Conservation (phyloP, 164 flowering plant genomes). For the Paratinospora sagittata region DNA sequence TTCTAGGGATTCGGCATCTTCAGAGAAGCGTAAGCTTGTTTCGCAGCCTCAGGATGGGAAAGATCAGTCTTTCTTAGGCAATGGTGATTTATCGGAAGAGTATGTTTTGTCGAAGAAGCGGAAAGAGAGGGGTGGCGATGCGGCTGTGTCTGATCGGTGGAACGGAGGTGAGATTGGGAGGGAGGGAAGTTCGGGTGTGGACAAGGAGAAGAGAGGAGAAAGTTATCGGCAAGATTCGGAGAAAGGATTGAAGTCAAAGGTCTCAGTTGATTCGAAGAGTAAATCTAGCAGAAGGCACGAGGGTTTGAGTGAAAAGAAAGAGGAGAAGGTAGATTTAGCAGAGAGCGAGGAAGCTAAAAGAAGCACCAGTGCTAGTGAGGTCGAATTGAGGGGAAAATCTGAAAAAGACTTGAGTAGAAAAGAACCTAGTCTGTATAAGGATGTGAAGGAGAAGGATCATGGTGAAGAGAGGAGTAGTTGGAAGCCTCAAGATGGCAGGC, state of each 20-base stretch:
- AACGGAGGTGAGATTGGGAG: conserved; percentile 26
- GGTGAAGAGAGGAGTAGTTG: conserved; percentile 38
- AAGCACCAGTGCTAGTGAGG: conserved; percentile 24
- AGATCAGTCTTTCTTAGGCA: conserved; percentile 16
- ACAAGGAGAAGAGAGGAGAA: conserved; percentile 22
- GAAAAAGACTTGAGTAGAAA: conserved; percentile 41
- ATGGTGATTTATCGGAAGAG: conserved; percentile 20
- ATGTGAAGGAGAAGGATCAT: conserved; percentile 14
- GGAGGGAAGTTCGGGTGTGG: conserved; percentile 17
- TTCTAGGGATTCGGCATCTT: conserved; percentile 23
- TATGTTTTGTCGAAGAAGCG: conserved; percentile 22
- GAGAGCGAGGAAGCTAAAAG: conserved; percentile 34
- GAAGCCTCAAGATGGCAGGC: conserved; percentile 20
- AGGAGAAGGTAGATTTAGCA: conserved; percentile 17
- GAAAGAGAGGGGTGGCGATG: conserved; percentile 23
- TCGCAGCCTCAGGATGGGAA: conserved; percentile 8
- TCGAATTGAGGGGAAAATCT: conserved; percentile 38
- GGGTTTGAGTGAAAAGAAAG: conserved; percentile 31
- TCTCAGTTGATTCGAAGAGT: conserved; percentile 36
- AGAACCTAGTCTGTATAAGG: conserved; percentile 33
- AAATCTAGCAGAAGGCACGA: conserved; percentile 40
- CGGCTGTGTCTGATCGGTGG: conserved; percentile 26
- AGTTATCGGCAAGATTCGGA: conserved; percentile 23
- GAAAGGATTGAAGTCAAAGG: conserved; percentile 23
- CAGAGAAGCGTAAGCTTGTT: conserved; percentile 22